Evolutionary conservation across 176 grass and related monocot species (phyloP).

Genomic region (Triticum urartu): DNA sequence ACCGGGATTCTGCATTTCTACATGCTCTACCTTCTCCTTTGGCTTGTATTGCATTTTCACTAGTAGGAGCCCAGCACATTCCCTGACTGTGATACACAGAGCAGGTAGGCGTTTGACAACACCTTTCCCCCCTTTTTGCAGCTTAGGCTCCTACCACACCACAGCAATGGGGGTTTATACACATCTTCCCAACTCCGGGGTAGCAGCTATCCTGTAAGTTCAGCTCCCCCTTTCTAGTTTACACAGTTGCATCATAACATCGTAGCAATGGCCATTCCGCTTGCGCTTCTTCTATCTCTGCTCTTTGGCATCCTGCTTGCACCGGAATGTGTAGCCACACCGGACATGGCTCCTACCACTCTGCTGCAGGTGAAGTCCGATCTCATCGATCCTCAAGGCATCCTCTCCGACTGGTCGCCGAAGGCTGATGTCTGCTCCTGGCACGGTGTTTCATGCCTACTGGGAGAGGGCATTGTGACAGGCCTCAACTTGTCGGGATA

Average conservation of each 20-base stretch:
- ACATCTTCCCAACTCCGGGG: slow-evolving; percentile 26
- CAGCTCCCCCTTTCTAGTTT: background rate
- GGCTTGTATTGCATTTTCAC: slow-evolving; percentile 46
- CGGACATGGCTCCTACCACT: slow-evolving; percentile 11
- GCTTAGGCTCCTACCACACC: slow-evolving; percentile 15
- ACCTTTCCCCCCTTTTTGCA: background rate
- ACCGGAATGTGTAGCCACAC: slow-evolving; percentile 29
- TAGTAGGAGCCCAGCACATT: slow-evolving; percentile 29
- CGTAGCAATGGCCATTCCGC: slow-evolving; percentile 40
- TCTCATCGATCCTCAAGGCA: slow-evolving; percentile 47
- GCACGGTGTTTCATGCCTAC: slow-evolving; percentile 60
- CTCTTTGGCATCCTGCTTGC: slow-evolving; percentile 27
- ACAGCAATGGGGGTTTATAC: slow-evolving; percentile 27
- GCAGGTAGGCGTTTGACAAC: slow-evolving; percentile 49
- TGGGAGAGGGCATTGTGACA: slow-evolving; percentile 31
- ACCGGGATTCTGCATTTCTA: slow-evolving; percentile 6
- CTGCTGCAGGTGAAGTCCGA: slow-evolving; percentile 68
- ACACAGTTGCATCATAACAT: slow-evolving; percentile 27
- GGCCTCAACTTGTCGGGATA: slow-evolving; percentile 72
- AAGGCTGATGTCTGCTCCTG: slow-evolving; percentile 62
- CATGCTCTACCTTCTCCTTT: slow-evolving; percentile 48
- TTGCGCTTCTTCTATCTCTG: slow-evolving; percentile 28
- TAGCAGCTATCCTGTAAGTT: slow-evolving; percentile 25
- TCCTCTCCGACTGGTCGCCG: slow-evolving; percentile 61
- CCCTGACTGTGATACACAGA: slow-evolving; percentile 21